Base-by-base conservation (phyloP, 2,329 filamentous ascomycete species). In the Trichoderma pleuroti region DNA sequence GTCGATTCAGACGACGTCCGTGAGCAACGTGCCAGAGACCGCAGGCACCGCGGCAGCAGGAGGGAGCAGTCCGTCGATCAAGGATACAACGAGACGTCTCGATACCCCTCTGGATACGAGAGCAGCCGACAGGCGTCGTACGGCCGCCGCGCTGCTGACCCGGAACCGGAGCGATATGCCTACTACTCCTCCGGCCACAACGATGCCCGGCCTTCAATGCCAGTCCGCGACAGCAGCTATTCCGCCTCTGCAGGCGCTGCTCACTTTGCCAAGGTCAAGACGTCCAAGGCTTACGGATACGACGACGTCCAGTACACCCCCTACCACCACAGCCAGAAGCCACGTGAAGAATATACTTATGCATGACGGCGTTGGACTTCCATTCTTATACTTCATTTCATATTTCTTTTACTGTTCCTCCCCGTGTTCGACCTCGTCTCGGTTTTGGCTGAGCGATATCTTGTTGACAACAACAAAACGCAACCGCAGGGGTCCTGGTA, bases 1-100 rank as follows among this genome's bases (percentile, higher is more conserved):
- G 76, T 72, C 4, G 81, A 82, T 6, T 77, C 76, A 0, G 80
- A 82, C 14, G 81, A 81, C 1, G 76, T 77, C 1, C 77, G 80
- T 24, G 77, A 78, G 11, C 76, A 76, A 21, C 74, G 74, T 5
- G 71, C 73, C 10, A 75, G 75, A 14, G 76, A 80, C 24, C 75
- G 77, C 68, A 81, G 80, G 73, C 78, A 81, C 32, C 80, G 81
- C 68, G 76, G 75, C 71, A 79, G 76, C 73, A 79, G 78, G 74
- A 80, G 78, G 59, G 77, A 78, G 18, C 79, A 76, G 5, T 81
- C 80, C 24, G 80, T 80, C 12, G 80, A 80, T 12, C 72, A 74
- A 34, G 28, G 52, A 11, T 73, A 75, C 21, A 72, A 73, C 28
- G 76, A 75, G 28, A 49, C 42, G 11, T 72, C 77, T 52, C 76